Evolutionary conservation across 1,284 basidiomycete species (phyloP).

Genomic region (Gymnopus androsaceus): DNA sequence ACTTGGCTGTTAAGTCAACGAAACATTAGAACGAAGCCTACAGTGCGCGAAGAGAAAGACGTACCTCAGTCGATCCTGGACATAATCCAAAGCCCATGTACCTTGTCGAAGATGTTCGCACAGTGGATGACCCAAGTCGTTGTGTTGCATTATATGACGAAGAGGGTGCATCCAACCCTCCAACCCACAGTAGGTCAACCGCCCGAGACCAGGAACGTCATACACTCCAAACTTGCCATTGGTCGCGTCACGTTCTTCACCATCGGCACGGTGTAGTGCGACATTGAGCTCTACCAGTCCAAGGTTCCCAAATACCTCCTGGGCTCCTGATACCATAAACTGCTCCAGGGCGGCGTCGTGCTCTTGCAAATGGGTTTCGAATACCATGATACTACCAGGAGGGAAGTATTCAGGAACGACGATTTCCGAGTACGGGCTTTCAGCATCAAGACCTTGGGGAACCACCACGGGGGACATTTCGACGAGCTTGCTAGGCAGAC

Average conservation of each 20-base stretch:
- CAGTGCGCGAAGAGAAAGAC: constrained; percentile 28
- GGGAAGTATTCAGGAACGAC: constrained; percentile 85
- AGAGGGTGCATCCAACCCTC: constrained; percentile 96
- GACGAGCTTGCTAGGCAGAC: constrained; percentile 73
- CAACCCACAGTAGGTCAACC: constrained; percentile 85
- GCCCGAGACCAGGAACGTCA: constrained; percentile 72
- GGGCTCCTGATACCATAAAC: constrained; percentile 69
- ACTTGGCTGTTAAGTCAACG: constrained; percentile 55
- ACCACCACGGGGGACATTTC: constrained; percentile 58
- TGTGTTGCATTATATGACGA: constrained; percentile 78
- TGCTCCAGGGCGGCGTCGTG: constrained; percentile 67
- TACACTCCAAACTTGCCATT: constrained; percentile 74
- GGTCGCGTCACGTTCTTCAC: constrained; percentile 89
- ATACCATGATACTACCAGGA: constrained; percentile 89
- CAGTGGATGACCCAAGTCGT: constrained; percentile 90
- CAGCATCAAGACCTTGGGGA: constrained; percentile 59
- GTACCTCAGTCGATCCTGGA: constrained; percentile 73
- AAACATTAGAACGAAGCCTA: constrained; percentile 12
- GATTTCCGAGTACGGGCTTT: constrained; percentile 78
- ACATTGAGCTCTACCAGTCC: constrained; percentile 87
- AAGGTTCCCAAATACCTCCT: constrained; percentile 74
- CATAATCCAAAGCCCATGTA: constrained; percentile 88
- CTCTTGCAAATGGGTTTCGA: constrained; percentile 79
- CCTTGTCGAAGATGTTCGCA: constrained; percentile 86
- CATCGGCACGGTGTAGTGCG: constrained; percentile 80